Base-by-base conservation (phyloP, 1,139 yeast species). In the Pichia sp. region DNA sequence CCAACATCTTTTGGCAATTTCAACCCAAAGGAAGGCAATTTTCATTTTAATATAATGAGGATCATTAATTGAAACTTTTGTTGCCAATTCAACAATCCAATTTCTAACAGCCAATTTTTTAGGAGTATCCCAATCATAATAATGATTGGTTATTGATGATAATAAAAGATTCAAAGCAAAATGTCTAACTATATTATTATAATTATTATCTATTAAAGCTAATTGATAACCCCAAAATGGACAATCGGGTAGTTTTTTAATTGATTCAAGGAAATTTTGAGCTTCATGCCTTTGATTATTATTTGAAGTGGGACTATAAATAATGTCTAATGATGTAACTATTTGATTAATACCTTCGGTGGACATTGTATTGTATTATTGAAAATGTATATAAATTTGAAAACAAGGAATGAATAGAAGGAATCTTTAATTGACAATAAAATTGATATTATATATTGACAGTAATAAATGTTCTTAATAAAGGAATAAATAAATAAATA, bases 181-280 rank as follows among this genome's bases (percentile, higher is more conserved):
- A 62, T 94, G 97, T 51, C 97, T 78, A 22, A 90, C 89, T 32
- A 86, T 81, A 53, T 75, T 77, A 55, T 80, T 76, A 46, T 76
- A 72, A 40, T 79, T 43, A 56, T 78, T 76, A 51, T 80, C 81
- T 39, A 76, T 76, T 32, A 76, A 62, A 1, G 95, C 92, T 50
- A 92, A 71, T 60, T 85, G 90, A 65, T 82, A 90, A 2, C 98
- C 98, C 92, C 96, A 89, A 50, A 70, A 78, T 0, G 97, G 97
- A 35, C 95, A 83, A 60, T 89, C 94, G 12, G 82, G 86, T 51
- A 84, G 80, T 37, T 71, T 67, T 59, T 87, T 89, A 37, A 90
- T 78, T 11, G 79, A 69, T 56, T 89, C 96, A 37, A 92, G 69
- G 55, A 87, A 86, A 3, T 54, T 69, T 57, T 84, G 92, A 6